Conservation (phyloP, 1,139 yeast species). For the Spathaspora sp. region DNA sequence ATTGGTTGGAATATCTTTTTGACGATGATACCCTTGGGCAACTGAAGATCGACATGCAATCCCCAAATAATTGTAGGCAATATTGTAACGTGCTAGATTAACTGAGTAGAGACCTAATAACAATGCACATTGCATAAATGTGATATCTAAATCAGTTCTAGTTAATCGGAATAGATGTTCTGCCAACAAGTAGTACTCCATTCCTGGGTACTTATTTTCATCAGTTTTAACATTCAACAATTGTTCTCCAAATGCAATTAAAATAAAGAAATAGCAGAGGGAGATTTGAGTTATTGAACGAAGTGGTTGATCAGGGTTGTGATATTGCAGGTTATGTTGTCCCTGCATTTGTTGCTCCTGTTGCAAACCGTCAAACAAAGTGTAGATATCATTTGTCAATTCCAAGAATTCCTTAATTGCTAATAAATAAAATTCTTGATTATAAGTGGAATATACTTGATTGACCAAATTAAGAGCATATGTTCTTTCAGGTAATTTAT, state of each 20-base stretch:
- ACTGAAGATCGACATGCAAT: constrained; percentile 49
- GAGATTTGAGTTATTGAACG: constrained; percentile 7
- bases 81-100: constrained; percentile 47
- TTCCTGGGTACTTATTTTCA: constrained; percentile 28
- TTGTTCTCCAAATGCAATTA: constrained; percentile 42
- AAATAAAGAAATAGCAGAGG: constrained; percentile 32
- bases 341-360: constrained; percentile 10
- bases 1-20: constrained; percentile 17
- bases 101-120: constrained; percentile 49
- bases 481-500: constrained; percentile 25
- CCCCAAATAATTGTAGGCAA: constrained; percentile 51
- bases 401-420: constrained; percentile 8
- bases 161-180: constrained; percentile 39
- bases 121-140: constrained; percentile 46
- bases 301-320: neutral
- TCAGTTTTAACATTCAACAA: constrained; percentile 17
- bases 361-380: constrained; percentile 22
- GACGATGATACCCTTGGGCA: constrained; percentile 46
- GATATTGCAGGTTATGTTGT: neutral
- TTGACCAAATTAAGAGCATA: constrained; percentile 29
- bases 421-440: constrained; percentile 41
- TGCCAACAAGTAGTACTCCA: constrained; percentile 38
- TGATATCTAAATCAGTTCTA: constrained; percentile 39
- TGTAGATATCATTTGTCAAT: constrained; percentile 25
- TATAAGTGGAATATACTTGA: constrained; percentile 33